Evolutionary conservation across 176 grass and related monocot genomes (phyloP), one percentile per base, ranked within the genome.

Genomic region (Triticum dicoccoides): DNA sequence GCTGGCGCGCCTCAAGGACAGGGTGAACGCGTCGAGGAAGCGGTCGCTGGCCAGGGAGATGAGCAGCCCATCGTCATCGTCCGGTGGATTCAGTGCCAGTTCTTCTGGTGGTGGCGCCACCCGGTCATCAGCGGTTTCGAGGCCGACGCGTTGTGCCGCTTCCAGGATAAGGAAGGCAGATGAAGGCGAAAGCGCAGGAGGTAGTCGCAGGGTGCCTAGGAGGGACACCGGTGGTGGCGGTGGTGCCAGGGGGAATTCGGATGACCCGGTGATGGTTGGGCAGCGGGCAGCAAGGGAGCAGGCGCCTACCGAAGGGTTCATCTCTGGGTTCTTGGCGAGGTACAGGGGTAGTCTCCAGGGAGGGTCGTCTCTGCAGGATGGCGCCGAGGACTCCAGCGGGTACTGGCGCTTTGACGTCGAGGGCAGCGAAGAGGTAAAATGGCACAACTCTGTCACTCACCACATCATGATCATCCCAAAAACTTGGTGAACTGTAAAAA

Each of bases 381-480:
- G 68, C 88, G 30, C 84, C 20, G 90, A 88, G 84, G 90, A 97
- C 41, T 65, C 87, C 52, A 67, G 73, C 86, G 73, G 84, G 5
- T 89, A 86, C 32, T 88, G 88, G 90, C 90, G 88, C 42, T 92
- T 91, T 67, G 82, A 94, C 73, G 77, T 88, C 42, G 87, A 89
- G 65, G 90, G 81, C 85, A 84, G 9, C 61, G 87, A 86, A 79
- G 90, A 94, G 92, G 92, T 94, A 86, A 11, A 86, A 11, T 3
- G 4, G n/a, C 63, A 61, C 3, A 59, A 32, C 30, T 58, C 45
- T 25, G 3, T 33, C 17, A 45, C 67, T 52, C 18, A 63, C 58
- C 61, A 15, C 56, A 21, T 59, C 56, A 49, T 5, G 4, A 30
- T 77, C 78, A 63, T 83, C 20, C 45, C 17, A 61, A 47, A 52